phyloP scores from a whole-genome alignment of 352 stramenopile species.

The Globisporangium echinulatum region DNA sequence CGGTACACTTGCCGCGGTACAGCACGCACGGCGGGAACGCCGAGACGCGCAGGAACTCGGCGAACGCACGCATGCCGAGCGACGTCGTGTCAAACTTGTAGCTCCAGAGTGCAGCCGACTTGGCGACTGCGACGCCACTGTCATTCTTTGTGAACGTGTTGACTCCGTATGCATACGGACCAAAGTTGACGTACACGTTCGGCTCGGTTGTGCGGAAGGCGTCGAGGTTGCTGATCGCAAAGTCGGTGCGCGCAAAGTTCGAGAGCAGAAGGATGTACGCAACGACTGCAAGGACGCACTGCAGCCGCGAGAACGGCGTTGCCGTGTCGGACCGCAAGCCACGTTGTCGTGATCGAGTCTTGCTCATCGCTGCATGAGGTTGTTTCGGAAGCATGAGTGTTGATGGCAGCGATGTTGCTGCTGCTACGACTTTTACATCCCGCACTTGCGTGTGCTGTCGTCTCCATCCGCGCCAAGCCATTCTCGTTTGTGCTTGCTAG shows the following conservation, averaged over 20 bases:
- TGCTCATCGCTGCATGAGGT: no score
- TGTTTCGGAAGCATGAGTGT: no score
- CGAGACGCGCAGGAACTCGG: slow-evolving; percentile 3
- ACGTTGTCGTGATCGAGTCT: background rate
- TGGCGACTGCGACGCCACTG: background rate
- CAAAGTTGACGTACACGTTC: slow-evolving; percentile 9
- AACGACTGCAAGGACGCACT: background rate
- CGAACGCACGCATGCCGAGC: slow-evolving; percentile 5
- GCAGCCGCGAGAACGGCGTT: slow-evolving; percentile 5
- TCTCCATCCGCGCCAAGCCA: no score
- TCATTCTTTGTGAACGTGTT: slow-evolving; percentile 4
- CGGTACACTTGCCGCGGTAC: background rate
- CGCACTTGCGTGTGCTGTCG: no score
- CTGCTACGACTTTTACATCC: no score
- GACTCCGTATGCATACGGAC: slow-evolving; percentile 8
- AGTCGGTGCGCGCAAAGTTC: slow-evolving; percentile 9
- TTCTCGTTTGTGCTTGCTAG: no score
- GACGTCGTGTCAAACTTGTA: slow-evolving; percentile 16
- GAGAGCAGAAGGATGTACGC: slow-evolving; percentile 12
- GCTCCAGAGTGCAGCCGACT: slow-evolving; percentile 6
- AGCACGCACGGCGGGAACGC: slow-evolving; percentile 6
- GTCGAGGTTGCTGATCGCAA: slow-evolving; percentile 4
- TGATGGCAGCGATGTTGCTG: no score
- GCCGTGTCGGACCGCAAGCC: background rate
- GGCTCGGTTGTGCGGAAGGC: slow-evolving; percentile 3